Conservation (phyloP, 805 yeast genomes). For the Metschnikowia koreensis region DNA sequence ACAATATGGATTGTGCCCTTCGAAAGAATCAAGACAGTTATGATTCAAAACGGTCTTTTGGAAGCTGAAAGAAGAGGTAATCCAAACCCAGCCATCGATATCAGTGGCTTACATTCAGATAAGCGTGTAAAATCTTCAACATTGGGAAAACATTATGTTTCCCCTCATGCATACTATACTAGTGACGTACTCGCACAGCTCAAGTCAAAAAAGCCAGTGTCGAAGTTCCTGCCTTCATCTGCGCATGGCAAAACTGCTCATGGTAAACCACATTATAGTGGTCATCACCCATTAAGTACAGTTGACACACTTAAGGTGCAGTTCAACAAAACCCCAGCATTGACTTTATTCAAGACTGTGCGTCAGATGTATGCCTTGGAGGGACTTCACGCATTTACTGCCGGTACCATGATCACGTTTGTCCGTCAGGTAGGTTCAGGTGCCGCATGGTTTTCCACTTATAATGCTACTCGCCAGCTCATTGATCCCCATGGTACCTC, state of each 20-base stretch:
- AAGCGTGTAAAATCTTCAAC: conserved; percentile 24
- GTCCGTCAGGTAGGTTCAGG: conserved; percentile 77
- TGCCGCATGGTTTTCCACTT: conserved; percentile 80
- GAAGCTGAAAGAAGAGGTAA: conserved; percentile 21
- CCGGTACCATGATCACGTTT: conserved; percentile 82
- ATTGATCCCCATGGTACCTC: conserved; percentile 48
- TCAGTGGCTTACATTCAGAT: conserved; percentile 26
- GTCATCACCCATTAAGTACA: conserved; percentile 3
- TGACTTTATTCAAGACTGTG: conserved; percentile 50
- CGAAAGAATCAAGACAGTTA: conserved; percentile 76
- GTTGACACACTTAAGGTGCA: conserved; percentile 16
- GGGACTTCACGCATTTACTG: conserved; percentile 75
- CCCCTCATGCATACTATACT: conserved; percentile 44
- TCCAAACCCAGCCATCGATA: conserved; percentile 23
- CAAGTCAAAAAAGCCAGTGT: conserved; percentile 20
- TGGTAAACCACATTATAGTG: conserved; percentile 12
- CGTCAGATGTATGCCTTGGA: conserved; percentile 68
- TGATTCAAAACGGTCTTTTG: conserved; percentile 64
- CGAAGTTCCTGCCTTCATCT: conserved; percentile 23
- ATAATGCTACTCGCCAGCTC: conserved; percentile 72
- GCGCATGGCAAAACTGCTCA: not conserved
- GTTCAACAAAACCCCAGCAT: conserved; percentile 55
- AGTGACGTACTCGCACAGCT: conserved; percentile 31
- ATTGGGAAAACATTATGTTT: conserved; percentile 34
- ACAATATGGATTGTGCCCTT: conserved; percentile 85